These are phyloP conservation scores for Trichoderma brevicompactum DNA, from an alignment of 2,329 filamentous ascomycete genomes.

Conservation along the genomic window DNA sequence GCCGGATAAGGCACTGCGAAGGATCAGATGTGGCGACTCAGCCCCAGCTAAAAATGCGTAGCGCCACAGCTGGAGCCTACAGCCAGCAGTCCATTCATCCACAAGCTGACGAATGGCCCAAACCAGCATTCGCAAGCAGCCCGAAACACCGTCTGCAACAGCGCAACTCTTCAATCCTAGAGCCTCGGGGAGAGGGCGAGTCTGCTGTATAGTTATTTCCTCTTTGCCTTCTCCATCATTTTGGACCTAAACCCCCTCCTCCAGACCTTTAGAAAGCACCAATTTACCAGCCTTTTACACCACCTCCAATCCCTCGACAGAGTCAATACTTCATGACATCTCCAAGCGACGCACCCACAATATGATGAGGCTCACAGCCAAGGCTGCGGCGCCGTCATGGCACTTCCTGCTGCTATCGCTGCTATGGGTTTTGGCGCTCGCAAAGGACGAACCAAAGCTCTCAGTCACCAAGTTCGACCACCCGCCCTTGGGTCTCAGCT, in stretches of 20 bases:
- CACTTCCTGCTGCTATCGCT: conserved; percentile 58
- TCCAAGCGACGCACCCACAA: conserved; percentile 40
- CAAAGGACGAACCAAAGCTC: conserved; percentile 70
- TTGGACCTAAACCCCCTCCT: not conserved
- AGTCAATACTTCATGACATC: conserved; percentile 50
- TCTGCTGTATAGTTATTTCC: not conserved
- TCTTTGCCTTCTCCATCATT: not conserved
- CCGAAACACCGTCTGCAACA: conserved; percentile 14
- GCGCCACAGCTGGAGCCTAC: conserved; percentile 25
- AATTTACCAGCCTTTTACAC: conserved; percentile 7
- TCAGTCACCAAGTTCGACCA: conserved; percentile 67
- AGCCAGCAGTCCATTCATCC: conserved; percentile 22
- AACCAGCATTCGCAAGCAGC: conserved; percentile 26
- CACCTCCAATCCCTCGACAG: conserved; percentile 1
- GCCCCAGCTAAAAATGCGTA: conserved; percentile 22
- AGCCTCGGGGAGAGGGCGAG: not conserved
- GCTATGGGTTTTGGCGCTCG: conserved; percentile 46
- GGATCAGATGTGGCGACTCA: conserved; percentile 25
- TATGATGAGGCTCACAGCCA: conserved; percentile 61
- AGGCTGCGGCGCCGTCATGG: conserved; percentile 52
- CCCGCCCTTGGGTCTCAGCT: conserved; percentile 72
- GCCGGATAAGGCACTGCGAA: conserved; percentile 12
- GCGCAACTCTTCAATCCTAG: not conserved
- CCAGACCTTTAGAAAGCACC: not conserved
- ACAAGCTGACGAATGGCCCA: conserved; percentile 28